These are phyloP conservation scores for Penicillium paxilli DNA, from an alignment of 495 filamentous ascomycete species.

Conservation along the genomic window DNA sequence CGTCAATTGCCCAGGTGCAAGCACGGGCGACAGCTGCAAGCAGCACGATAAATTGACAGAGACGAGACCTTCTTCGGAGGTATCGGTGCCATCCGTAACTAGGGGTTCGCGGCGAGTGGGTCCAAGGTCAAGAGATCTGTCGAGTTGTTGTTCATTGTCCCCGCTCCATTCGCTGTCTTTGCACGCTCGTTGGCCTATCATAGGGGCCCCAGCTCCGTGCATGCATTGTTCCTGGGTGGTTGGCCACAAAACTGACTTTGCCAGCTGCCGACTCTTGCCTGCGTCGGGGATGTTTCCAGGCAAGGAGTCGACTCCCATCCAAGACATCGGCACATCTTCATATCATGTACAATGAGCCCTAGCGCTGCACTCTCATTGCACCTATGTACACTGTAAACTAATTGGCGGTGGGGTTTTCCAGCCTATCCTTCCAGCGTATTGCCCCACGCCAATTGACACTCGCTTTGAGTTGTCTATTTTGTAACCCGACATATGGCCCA, in stretches of 20 bases:
- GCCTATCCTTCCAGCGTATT: not conserved
- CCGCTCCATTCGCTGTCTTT: slow-evolving; percentile 3
- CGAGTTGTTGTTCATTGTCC: slow-evolving; percentile 3
- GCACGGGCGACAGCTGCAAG: not conserved
- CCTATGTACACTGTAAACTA: too few relatives aligned
- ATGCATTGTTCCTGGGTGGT: slow-evolving; percentile 15
- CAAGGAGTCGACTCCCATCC: slow-evolving; percentile 1
- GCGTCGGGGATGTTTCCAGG: not conserved
- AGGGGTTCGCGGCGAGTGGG: slow-evolving; percentile 12
- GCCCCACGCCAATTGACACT: not conserved
- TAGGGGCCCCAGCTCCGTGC: slow-evolving; percentile 5
- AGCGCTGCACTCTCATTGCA: not conserved
- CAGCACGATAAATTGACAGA: not conserved
- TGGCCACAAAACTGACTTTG: slow-evolving; percentile 12
- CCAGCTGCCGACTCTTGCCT: slow-evolving; percentile 1
- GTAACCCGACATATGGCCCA: not conserved
- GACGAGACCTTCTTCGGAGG: slow-evolving; percentile 7
- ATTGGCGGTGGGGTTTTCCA: not conserved
- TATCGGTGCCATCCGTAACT: slow-evolving; percentile 16
- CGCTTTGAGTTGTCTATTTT: slow-evolving; percentile 1
- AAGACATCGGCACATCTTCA: not conserved
- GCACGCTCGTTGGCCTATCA: slow-evolving; percentile 14
- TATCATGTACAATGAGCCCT: not conserved
- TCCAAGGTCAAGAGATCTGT: slow-evolving; percentile 17
- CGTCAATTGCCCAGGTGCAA: not conserved